Conservation (phyloP, 371 early-diverging fungal genomes). For the Ecytonucleospora hepatopenaei region DNA sequence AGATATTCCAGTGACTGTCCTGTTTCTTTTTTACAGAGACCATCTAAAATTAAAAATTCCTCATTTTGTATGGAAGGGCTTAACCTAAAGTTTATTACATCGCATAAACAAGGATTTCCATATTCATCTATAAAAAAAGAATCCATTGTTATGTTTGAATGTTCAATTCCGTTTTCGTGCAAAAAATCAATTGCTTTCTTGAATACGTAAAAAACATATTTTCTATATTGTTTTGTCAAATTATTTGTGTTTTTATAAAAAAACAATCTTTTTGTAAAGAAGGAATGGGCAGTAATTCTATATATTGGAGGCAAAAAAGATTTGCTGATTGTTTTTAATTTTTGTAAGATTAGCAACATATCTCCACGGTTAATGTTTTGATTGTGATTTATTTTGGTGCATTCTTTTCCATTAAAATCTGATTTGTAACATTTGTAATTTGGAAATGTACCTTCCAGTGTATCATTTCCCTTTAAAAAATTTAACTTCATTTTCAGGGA, state of each 20-base stretch:
- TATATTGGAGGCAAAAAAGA: constrained; percentile 21
- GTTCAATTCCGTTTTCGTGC: constrained; percentile 17
- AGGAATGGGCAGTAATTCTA: constrained; percentile 4
- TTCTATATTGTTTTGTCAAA: constrained; percentile 21
- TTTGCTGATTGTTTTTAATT: background rate
- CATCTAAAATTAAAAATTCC: background rate
- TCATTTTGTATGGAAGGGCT: background rate
- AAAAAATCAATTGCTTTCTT: constrained; percentile 27
- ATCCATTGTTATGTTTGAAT: constrained; percentile 26
- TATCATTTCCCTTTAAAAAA: constrained; percentile 14
- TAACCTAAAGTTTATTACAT: constrained; percentile 13
- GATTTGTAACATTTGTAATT: constrained; percentile 15
- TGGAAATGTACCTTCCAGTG: background rate
- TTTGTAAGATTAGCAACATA: background rate
- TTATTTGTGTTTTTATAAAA: constrained; percentile 24
- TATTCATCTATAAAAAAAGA: constrained; percentile 40
- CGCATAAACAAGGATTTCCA: constrained; percentile 37
- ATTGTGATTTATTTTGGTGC: constrained; percentile 15
- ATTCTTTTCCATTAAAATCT: constrained; percentile 5
- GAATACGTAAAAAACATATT: constrained; percentile 23
- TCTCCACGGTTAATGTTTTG: background rate
- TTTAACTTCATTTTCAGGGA: background rate
- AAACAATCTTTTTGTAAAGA: constrained; percentile 27
- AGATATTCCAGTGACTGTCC: background rate
- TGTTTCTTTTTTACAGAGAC: background rate